Percentiles rank a stretch among this genome's conserved stretches.
Evolutionary conservation across 78 protist genomes (phyloP).

Genomic region (Monosiga brevicollis): DNA sequence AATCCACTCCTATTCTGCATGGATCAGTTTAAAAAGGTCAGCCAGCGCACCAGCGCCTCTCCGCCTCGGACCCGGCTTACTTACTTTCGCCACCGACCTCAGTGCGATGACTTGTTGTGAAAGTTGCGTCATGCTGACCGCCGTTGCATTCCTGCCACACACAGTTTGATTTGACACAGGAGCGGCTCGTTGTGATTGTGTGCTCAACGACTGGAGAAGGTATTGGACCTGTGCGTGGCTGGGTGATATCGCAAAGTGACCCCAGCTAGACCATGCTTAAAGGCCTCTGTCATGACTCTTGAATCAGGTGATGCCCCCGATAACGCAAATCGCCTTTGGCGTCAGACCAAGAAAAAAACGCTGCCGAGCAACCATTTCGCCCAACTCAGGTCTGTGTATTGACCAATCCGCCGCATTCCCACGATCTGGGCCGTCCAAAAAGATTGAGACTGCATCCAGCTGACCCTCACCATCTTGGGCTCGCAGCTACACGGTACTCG

Average conservation of each 20-base stretch:
- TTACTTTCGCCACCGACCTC: not conserved
- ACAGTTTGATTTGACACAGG: not conserved
- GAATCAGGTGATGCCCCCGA: conserved; percentile 72
- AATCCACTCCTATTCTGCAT: not conserved
- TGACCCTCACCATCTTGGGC: not conserved
- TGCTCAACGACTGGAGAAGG: conserved; percentile 43
- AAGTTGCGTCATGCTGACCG: not conserved
- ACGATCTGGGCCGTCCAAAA: not conserved
- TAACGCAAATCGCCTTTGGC: conserved; percentile 33
- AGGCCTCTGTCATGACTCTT: too few species aligned
- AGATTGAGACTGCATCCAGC: not conserved
- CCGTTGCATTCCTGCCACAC: not conserved
- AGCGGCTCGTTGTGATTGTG: conserved; percentile 25
- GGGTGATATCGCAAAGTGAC: too few species aligned
- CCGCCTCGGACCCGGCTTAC: not conserved
- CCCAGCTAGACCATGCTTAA: too few species aligned
- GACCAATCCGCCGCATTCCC: not conserved
- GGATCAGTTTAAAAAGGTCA: not conserved
- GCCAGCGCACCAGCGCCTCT: not conserved
- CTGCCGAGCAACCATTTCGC: not conserved
- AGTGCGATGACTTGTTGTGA: not conserved
- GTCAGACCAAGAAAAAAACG: conserved; percentile 15
- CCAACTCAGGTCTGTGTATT: not conserved
- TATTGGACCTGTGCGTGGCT: too few species aligned
- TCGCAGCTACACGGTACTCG: conserved; percentile 27